A percentile compares a stretch with the other conserved stretches of the same genome.
phyloP scores from a whole-genome alignment of 768 basidiomycete genomes.

The Russula sp. region DNA sequence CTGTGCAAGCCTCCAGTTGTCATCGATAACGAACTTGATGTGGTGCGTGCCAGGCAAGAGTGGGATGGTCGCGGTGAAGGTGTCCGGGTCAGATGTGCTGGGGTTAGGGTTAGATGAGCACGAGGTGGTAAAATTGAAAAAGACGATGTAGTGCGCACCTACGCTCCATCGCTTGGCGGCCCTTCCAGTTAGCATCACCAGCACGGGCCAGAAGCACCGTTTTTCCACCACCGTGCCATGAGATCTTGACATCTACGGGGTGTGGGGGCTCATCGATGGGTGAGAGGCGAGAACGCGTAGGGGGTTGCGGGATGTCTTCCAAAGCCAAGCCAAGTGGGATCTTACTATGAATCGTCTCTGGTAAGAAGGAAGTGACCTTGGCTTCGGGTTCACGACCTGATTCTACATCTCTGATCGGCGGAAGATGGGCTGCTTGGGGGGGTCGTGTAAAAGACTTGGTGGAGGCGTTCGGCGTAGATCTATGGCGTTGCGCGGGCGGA shows the following conservation, averaged over 20 bases:
- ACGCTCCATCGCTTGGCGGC: constrained; percentile 53
- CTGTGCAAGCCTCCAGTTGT: constrained; percentile 70
- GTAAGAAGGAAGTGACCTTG: constrained; percentile 34
- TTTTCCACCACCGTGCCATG: constrained; percentile 56
- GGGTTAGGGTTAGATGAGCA: constrained; percentile 15
- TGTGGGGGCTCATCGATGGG: constrained; percentile 21
- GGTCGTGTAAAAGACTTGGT: constrained; percentile 35
- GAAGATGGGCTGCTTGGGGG: constrained; percentile 12
- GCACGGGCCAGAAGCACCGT: constrained; percentile 63
- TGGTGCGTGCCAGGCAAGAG: constrained; percentile 89
- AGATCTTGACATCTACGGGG: constrained; percentile 35
- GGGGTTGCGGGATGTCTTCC: constrained; percentile 26
- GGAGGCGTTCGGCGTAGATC: constrained; percentile 29
- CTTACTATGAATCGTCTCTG: constrained; percentile 54
- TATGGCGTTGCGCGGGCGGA: constrained; percentile 26
- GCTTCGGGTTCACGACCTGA: constrained; percentile 24
- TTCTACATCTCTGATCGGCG: constrained; percentile 6
- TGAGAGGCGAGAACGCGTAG: constrained; percentile 7
- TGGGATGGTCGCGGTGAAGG: constrained; percentile 35
- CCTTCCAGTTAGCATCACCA: constrained; percentile 72
- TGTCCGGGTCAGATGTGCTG: constrained; percentile 25
- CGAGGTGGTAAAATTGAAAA: constrained; percentile 9
- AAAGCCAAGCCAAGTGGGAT: constrained; percentile 45
- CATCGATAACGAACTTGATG: constrained; percentile 92
- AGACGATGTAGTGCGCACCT: constrained; percentile 39